A percentile compares a stretch with the other conserved stretches of the same genome.
Conservation (phyloP, 2,329 filamentous ascomycete species). For the Aaosphaeria pasadenensis region DNA sequence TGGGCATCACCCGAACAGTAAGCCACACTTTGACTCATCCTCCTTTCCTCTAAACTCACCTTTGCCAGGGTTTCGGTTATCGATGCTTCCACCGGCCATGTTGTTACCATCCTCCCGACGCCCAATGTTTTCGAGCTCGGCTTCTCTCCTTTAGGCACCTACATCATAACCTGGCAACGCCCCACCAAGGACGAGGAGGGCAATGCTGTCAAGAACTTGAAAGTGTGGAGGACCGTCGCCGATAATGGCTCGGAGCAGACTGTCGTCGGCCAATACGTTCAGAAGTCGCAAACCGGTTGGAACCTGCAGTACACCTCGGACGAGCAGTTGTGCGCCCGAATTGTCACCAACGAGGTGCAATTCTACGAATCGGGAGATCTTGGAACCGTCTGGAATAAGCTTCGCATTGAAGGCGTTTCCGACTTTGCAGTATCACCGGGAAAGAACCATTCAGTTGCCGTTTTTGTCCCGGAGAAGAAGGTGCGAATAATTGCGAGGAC, state of each 20-base stretch:
- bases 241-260: constrained; percentile 62
- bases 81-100: constrained; percentile 72
- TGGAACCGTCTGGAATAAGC: constrained; percentile 87
- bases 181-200: constrained; percentile 89
- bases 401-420: constrained; percentile 83
- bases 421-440: constrained; percentile 90
- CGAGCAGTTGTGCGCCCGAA: constrained; percentile 87
- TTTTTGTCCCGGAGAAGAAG: constrained; percentile 95
- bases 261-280: constrained; percentile 85
- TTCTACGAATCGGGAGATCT: constrained; percentile 91
- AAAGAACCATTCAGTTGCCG: constrained; percentile 85
- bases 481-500: constrained; percentile 45
- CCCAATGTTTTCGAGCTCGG: constrained; percentile 89
- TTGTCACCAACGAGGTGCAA: constrained; percentile 95
- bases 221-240: constrained; percentile 87
- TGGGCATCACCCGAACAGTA: constrained; percentile 82
- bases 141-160: constrained; percentile 90
- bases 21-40: constrained; percentile 11
- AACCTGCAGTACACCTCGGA: constrained; percentile 96
- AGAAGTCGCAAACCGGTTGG: constrained; percentile 94
- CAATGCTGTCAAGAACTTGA: constrained; percentile 92
- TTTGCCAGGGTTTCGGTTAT: constrained; percentile 71
- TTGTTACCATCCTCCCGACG: constrained; percentile 72
- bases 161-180: constrained; percentile 94
- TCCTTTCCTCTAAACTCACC: not conserved